These are phyloP conservation scores for Chlorella variabilis DNA, from an alignment of 163 green algal genomes.

Conservation along the genomic window DNA sequence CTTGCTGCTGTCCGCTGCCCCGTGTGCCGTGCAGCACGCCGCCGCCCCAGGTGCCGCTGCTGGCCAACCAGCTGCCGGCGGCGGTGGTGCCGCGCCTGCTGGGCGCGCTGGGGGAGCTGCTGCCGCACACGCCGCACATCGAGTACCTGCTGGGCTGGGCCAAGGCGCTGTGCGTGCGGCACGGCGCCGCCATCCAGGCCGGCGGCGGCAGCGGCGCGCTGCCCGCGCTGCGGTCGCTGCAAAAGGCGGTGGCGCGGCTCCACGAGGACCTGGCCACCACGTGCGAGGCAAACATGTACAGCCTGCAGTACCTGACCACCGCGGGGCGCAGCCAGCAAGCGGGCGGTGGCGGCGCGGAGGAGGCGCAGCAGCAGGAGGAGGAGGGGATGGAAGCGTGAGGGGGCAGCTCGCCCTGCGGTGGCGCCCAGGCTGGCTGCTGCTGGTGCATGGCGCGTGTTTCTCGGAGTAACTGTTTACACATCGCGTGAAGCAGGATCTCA, in stretches of 20 bases:
- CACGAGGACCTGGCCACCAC: conserved; percentile 74
- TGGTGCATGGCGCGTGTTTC: too few species aligned
- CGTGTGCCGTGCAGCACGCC: neutral
- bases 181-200: conserved; percentile 37
- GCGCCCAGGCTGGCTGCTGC: too few species aligned
- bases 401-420: too few species aligned
- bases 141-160: conserved; percentile 85
- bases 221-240: conserved; percentile 72
- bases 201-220: conserved; percentile 42
- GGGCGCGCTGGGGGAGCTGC: conserved; percentile 57
- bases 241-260: conserved; percentile 66
- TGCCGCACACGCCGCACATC: conserved; percentile 71
- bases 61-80: conserved; percentile 51
- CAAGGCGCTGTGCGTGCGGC: conserved; percentile 55
- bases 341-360: too few species aligned
- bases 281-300: conserved; percentile 83
- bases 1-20: too few species aligned
- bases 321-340: neutral
- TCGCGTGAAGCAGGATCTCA: too few species aligned
- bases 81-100: conserved; percentile 58
- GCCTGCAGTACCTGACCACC: conserved; percentile 74
- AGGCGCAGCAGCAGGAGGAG: too few species aligned
- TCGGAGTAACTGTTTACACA: too few species aligned
- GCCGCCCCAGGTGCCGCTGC: conserved; percentile 41
- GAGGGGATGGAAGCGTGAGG: too few species aligned